Evolutionary conservation across 148 eudicot species (phyloP), one percentile per base, ranked within the genome.

Genomic region (Beta vulgaris): DNA sequence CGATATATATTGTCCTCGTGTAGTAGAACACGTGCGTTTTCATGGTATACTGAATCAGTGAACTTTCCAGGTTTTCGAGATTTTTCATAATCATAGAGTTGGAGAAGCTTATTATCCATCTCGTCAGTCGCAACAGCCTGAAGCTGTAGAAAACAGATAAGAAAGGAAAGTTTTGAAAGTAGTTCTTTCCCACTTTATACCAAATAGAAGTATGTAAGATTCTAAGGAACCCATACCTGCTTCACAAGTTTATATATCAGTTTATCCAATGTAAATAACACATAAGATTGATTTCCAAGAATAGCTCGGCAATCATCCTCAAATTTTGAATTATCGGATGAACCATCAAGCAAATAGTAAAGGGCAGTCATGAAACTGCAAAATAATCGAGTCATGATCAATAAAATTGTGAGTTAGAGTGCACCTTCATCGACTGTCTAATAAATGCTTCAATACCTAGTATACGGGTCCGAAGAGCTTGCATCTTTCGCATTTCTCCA

Each of bases 231-330:
- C 60, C 32, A 67, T 81, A 94, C 98, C 97, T 94, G 97, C 82
- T 92, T 94, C 64, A 94, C 93, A 78, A 94, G 83, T 83, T 94
- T 94, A 84, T 86, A 94, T 39, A 94, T 91, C 84, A 94, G 81
- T 76, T 94, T 94, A 84, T 94, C 98, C 89, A 92, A 83, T 39
- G 98, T 94, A 82, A 94, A 94, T 40, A 94, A 81, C 76, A 87
- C 86, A 80, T 94, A 94, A 59, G 98, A 90, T 75, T 94, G 93
- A 79, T 94, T 94, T 68, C 98, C 98, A 76, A 92, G 84, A 51
- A 91, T 82, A 62, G 90, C 86, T 43, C 96, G 88, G 71, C 98
- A 94, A 73, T 94, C 98, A 83, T 94, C 98, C 85, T 94, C 98
- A 76, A 86, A 94, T 76, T 88, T 94, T 18, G 98, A 76, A 86